A percentile compares a stretch with the other conserved stretches of the same genome.
phyloP scores from a whole-genome alignment of 116 monocot genomes.

The Phalaenopsis hybrid region DNA sequence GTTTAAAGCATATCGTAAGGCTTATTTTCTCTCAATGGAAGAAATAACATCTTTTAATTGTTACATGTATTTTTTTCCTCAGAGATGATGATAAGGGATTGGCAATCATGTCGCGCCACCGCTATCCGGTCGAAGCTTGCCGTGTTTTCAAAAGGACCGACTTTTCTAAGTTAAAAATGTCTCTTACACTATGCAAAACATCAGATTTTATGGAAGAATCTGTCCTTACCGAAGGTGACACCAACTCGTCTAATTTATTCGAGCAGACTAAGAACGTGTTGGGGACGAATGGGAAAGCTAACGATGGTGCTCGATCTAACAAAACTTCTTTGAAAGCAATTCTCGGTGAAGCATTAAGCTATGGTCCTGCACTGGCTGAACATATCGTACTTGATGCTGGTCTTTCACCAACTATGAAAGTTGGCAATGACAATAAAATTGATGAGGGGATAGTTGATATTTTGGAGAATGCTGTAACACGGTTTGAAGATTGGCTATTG shows the following conservation, averaged over 20 bases:
- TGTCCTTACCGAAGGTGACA: conserved; percentile 14
- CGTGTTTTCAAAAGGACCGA: conserved; percentile 79
- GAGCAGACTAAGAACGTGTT: conserved; percentile 7
- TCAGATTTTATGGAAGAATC: too few relatives aligned
- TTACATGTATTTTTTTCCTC: conserved; percentile 9
- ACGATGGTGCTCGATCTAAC: conserved; percentile 31
- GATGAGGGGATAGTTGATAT: conserved; percentile 44
- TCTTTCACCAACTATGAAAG: conserved; percentile 64
- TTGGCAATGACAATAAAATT: conserved; percentile 34
- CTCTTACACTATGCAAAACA: too few relatives aligned
- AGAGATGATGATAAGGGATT: conserved; percentile 97
- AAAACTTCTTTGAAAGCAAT: conserved; percentile 74
- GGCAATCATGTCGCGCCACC: conserved; percentile 96
- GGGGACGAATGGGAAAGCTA: conserved; percentile 39
- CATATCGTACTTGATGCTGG: conserved; percentile 95
- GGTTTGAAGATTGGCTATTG: conserved; percentile 89
- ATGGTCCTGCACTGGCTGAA: conserved; percentile 94
- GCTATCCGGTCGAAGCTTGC: conserved; percentile 83
- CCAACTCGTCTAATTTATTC: conserved; percentile 13
- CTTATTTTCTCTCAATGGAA: neutral
- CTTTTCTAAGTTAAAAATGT: too few relatives aligned
- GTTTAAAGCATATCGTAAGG: neutral
- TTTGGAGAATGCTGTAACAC: conserved; percentile 49
- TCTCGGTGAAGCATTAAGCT: conserved; percentile 72
- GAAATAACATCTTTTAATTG: neutral